Conservation (phyloP, 179 eudicot genomes). For the Sideroxylon spinosum region DNA sequence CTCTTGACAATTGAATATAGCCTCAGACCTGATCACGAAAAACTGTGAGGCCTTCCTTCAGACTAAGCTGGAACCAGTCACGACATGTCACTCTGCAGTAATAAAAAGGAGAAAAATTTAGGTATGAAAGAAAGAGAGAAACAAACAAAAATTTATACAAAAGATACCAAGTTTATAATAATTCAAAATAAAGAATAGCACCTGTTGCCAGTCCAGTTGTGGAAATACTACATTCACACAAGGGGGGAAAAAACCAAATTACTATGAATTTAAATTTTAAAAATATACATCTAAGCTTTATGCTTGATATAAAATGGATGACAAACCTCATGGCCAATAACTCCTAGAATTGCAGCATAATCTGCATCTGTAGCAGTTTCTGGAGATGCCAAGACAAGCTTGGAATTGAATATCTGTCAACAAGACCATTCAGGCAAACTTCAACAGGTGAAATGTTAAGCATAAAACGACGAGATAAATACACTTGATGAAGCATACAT, state of each 20-base stretch:
- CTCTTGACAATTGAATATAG: background rate
- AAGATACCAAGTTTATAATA: background rate
- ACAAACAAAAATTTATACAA: background rate
- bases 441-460: background rate
- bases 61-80: slow-evolving; percentile 98
- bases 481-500: slow-evolving; percentile 44
- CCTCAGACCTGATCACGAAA: slow-evolving; percentile 88
- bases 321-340: slow-evolving; percentile 96
- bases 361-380: slow-evolving; percentile 96
- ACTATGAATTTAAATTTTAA: slow-evolving; percentile 12
- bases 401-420: slow-evolving; percentile 86
- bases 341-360: slow-evolving; percentile 95
- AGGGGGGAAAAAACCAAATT: slow-evolving; percentile 19
- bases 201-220: slow-evolving; percentile 99
- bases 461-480: slow-evolving; percentile 4
- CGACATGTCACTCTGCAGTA: slow-evolving; percentile 91
- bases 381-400: slow-evolving; percentile 98
- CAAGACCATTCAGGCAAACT: slow-evolving; percentile 12
- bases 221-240: slow-evolving; percentile 70
- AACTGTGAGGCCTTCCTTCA: slow-evolving; percentile 98
- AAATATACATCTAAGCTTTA: too few relatives aligned
- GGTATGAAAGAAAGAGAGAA: background rate
- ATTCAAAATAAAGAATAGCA: slow-evolving; percentile 14
- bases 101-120: background rate
- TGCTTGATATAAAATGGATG: slow-evolving; percentile 3